Conservation (phyloP, 805 yeast species). For the Metschnikowia gelsemii region DNA sequence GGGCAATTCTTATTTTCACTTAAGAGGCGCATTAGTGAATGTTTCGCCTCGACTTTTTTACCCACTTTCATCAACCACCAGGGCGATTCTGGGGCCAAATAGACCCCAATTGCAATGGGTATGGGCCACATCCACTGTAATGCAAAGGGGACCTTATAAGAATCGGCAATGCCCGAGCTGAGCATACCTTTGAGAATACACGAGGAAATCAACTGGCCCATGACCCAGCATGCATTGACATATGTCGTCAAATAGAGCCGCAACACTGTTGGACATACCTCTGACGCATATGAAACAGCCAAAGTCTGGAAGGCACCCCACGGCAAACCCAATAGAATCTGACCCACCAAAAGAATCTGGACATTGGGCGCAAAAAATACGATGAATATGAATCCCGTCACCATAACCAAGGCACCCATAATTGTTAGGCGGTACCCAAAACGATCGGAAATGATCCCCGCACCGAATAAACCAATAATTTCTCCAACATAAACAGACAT, state of each 20-base stretch:
- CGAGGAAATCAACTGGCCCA: conserved; percentile 42
- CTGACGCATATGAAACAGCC: conserved; percentile 43
- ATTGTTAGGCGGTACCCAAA: conserved; percentile 47
- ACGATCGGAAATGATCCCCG: conserved; percentile 45
- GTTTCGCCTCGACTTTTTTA: conserved; percentile 32
- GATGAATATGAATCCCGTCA: conserved; percentile 38
- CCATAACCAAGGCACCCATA: conserved; percentile 27
- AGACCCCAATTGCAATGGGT: conserved; percentile 36
- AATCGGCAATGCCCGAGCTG: conserved; percentile 26
- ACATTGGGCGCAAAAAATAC: conserved; percentile 40
- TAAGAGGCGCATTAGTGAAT: conserved; percentile 26
- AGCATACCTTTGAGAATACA: conserved; percentile 41
- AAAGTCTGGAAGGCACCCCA: conserved; percentile 46
- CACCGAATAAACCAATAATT: conserved; percentile 45
- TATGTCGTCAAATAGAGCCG: conserved; percentile 41
- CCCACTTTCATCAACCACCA: conserved; percentile 45
- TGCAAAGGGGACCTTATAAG: conserved; percentile 42
- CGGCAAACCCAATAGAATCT: conserved; percentile 41
- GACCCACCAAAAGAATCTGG: conserved; percentile 40
- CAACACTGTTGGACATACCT: conserved; percentile 42
- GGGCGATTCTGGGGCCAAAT: conserved; percentile 47
- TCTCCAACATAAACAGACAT: conserved; percentile 32
- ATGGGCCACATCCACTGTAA: conserved; percentile 42
- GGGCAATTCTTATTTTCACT: conserved; percentile 31
- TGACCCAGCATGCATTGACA: conserved; percentile 38